Evolutionary conservation across 1,284 basidiomycete genomes (phyloP).

Genomic region (Ganoderma resinaceum): DNA sequence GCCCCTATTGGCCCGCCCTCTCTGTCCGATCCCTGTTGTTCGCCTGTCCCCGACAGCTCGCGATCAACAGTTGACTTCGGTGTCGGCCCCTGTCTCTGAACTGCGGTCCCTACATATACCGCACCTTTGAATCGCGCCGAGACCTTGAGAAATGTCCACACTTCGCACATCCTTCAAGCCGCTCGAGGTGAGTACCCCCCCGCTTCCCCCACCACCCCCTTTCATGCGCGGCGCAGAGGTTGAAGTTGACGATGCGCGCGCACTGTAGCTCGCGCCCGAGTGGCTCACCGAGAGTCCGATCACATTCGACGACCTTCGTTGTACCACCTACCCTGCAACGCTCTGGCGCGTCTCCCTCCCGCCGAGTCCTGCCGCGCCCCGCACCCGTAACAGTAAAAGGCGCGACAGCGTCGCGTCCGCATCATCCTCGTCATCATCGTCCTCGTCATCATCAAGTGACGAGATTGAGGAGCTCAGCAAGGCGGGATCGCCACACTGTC

Average conservation of each 20-base stretch:
- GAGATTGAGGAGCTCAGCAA: background rate
- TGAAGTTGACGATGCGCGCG: background rate
- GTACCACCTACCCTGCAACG: slow-evolving; percentile 26
- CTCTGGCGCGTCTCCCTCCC: slow-evolving; percentile 31
- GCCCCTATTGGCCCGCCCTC: background rate
- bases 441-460: background rate
- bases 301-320: slow-evolving; percentile 29
- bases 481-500: background rate
- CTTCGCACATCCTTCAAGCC: slow-evolving; percentile 9
- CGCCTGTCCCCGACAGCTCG: background rate
- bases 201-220: background rate
- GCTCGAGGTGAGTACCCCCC: slow-evolving; percentile 20
- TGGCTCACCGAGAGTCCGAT: slow-evolving; percentile 31
- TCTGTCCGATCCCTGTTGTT: background rate
- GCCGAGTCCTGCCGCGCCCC: background rate
- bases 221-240: background rate
- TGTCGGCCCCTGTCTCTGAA: background rate
- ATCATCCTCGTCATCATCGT: background rate
- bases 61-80: background rate
- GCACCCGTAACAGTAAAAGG: background rate
- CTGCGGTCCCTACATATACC: background rate
- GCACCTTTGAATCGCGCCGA: background rate
- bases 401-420: slow-evolving; percentile 17
- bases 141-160: background rate
- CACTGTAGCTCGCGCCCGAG: slow-evolving; percentile 22